Evolutionary conservation across 768 basidiomycete genomes (phyloP).

Genomic region (Russula foetens): DNA sequence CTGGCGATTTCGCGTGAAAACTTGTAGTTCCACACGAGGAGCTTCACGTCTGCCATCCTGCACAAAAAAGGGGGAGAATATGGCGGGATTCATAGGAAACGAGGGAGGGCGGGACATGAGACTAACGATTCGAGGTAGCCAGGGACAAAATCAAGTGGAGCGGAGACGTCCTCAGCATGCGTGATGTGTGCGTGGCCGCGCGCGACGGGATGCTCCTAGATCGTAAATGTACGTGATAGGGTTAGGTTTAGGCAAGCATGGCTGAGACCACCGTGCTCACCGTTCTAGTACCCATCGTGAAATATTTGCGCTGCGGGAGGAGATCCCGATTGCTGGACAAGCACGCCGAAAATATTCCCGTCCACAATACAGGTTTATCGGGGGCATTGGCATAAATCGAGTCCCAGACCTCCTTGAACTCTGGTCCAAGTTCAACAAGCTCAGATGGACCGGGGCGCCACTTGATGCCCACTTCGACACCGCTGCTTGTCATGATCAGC

Average conservation of each 20-base stretch:
- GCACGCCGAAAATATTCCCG: slow-evolving; percentile 13
- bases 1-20: slow-evolving; percentile 44
- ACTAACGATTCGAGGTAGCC: slow-evolving; percentile 22
- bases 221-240: no score
- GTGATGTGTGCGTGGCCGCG: slow-evolving; percentile 23
- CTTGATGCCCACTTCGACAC: slow-evolving; percentile 23
- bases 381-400: slow-evolving; percentile 19
- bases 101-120: no score
- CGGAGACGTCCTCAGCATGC: slow-evolving; percentile 18
- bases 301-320: slow-evolving; percentile 20
- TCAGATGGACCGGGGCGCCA: no score
- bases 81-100: no score
- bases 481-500: slow-evolving; percentile 5
- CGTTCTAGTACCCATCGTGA: slow-evolving; percentile 5
- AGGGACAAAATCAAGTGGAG: slow-evolving; percentile 22
- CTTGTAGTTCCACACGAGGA: slow-evolving; percentile 48
- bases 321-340: neutral
- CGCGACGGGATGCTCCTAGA: slow-evolving; percentile 19
- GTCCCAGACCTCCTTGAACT: slow-evolving; percentile 24
- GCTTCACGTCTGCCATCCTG: slow-evolving; percentile 31
- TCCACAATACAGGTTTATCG: slow-evolving; percentile 22
- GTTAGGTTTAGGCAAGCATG: neutral
- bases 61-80: no score
- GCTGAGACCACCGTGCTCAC: neutral
- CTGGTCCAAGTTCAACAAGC: slow-evolving; percentile 22